Conservation (phyloP, 805 yeast species). For the Barnettozyma pratensis region DNA sequence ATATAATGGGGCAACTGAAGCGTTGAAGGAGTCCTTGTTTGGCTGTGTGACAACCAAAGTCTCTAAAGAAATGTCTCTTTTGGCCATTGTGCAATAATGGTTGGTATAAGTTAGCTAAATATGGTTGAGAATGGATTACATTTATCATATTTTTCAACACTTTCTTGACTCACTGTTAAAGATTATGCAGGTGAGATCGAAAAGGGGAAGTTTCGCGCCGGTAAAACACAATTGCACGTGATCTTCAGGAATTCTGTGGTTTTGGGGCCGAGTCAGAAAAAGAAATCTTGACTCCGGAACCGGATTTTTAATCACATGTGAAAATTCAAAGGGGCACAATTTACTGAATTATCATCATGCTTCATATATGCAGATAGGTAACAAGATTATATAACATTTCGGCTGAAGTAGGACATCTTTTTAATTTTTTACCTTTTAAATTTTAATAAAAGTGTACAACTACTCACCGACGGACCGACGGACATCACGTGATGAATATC, state of each 20-base stretch:
- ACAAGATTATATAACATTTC: too few species aligned
- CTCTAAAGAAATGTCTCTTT: constrained; percentile 11
- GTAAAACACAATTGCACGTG: constrained; percentile 4
- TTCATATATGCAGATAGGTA: too few species aligned
- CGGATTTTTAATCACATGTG: too few species aligned
- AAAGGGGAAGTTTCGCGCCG: neutral
- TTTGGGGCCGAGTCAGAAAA: too few species aligned
- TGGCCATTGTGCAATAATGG: neutral
- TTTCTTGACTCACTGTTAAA: constrained; percentile 1
- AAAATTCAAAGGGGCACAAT: too few species aligned
- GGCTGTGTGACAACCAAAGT: constrained; percentile 15
- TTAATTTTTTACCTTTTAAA: too few species aligned
- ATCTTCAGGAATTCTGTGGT: neutral
- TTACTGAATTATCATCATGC: too few species aligned
- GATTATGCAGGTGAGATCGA: neutral
- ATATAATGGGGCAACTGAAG: constrained; percentile 85
- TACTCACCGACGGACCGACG: too few species aligned
- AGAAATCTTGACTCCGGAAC: too few species aligned
- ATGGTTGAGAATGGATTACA: neutral
- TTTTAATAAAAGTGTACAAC: too few species aligned
- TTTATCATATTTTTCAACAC: neutral
- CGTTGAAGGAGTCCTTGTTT: constrained; percentile 62
- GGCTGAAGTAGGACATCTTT: too few species aligned
- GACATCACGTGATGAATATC: too few species aligned
- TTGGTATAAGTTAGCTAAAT: neutral